These are phyloP conservation scores for Rhynchosporium secalis DNA, from an alignment of 2,329 filamentous ascomycete genomes.

Conservation along the genomic window DNA sequence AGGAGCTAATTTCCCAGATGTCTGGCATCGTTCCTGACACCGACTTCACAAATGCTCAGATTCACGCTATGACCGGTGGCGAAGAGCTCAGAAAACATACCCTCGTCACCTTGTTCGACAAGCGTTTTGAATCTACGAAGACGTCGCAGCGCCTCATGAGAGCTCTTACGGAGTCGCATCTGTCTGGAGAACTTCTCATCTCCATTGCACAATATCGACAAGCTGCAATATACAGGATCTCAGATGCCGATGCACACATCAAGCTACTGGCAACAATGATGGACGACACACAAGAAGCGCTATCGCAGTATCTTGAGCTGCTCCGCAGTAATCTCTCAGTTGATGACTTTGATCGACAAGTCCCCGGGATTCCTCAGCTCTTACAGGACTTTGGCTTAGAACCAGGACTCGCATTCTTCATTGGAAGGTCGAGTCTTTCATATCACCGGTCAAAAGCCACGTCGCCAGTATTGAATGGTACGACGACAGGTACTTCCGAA, in stretches of 20 bases:
- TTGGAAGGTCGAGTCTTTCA: constrained; percentile 73
- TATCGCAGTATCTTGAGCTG: constrained; percentile 87
- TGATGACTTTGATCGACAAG: constrained; percentile 73
- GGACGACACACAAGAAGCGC: constrained; percentile 83
- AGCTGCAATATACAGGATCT: constrained; percentile 75
- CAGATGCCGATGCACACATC: constrained; percentile 74
- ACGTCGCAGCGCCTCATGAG: constrained; percentile 80
- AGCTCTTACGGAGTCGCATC: constrained; percentile 72
- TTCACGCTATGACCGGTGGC: constrained; percentile 86
- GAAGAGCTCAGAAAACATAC: constrained; percentile 77
- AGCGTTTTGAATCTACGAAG: constrained; percentile 71
- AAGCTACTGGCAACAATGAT: constrained; percentile 87
- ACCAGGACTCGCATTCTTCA: constrained; percentile 79
- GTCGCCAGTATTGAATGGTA: constrained; percentile 30
- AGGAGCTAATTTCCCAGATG: constrained; percentile 90
- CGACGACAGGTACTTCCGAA: constrained; percentile 21
- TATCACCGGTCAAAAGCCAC: constrained; percentile 52
- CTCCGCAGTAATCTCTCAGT: constrained; percentile 76
- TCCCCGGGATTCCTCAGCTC: constrained; percentile 73
- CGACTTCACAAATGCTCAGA: constrained; percentile 85
- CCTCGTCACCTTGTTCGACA: constrained; percentile 77
- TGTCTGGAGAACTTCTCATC: constrained; percentile 82
- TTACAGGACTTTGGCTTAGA: constrained; percentile 79
- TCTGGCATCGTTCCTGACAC: constrained; percentile 85
- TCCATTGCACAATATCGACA: constrained; percentile 88